Evolutionary conservation across 768 basidiomycete species (phyloP).

Genomic region (Gloeophyllum trabeum): DNA sequence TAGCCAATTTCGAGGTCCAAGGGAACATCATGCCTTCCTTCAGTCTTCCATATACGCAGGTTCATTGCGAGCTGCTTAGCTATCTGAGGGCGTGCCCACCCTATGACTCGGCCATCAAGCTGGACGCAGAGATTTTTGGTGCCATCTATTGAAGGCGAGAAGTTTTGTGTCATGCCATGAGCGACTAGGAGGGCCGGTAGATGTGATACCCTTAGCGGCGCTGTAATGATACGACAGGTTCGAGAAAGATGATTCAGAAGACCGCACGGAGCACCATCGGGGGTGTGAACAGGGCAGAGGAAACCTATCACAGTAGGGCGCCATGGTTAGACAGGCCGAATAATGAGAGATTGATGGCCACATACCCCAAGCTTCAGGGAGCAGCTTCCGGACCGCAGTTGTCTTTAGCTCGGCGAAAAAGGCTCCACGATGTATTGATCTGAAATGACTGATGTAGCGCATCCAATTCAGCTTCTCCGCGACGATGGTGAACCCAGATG

Average conservation of each 20-base stretch:
- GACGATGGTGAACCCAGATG: slow-evolving; percentile 97
- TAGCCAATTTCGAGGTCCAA: slow-evolving; percentile 91
- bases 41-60: slow-evolving; percentile 92
- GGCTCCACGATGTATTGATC: slow-evolving; percentile 96
- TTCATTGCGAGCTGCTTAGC: slow-evolving; percentile 74
- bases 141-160: slow-evolving; percentile 73
- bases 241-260: slow-evolving; percentile 93
- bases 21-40: slow-evolving; percentile 69
- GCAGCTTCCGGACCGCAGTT: slow-evolving; percentile 89
- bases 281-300: slow-evolving; percentile 96
- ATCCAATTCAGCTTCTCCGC: slow-evolving; percentile 99
- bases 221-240: slow-evolving; percentile 83
- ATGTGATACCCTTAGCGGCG: slow-evolving; percentile 61
- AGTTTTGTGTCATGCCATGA: slow-evolving; percentile 92
- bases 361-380: slow-evolving; percentile 96
- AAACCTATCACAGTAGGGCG: slow-evolving; percentile 49
- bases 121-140: slow-evolving; percentile 78
- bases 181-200: slow-evolving; percentile 73
- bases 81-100: slow-evolving; percentile 74
- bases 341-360: slow-evolving; percentile 1
- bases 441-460: slow-evolving; percentile 96
- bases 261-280: slow-evolving; percentile 96
- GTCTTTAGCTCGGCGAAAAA: slow-evolving; percentile 99
- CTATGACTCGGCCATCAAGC: slow-evolving; percentile 91
- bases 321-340: slow-evolving; percentile 5